phyloP scores from a whole-genome alignment of 768 basidiomycete genomes.

The Omphalotus guepiniiformis region DNA sequence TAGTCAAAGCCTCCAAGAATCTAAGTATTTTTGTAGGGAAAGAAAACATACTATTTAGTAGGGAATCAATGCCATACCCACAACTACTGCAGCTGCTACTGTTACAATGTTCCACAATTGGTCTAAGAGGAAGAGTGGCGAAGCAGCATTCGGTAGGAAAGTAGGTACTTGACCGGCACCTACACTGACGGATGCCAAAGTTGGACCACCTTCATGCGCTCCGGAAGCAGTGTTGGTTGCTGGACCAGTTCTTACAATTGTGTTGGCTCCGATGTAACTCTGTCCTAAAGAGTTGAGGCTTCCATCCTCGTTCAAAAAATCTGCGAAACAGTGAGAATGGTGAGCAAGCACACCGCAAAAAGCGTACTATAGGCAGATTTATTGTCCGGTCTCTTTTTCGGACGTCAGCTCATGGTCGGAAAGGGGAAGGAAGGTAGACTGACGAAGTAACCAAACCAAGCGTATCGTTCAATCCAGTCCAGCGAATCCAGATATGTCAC shows the following conservation, averaged over 20 bases:
- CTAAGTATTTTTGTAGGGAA: no score
- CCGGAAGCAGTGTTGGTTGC: conserved; percentile 8
- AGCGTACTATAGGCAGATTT: conserved; percentile 39
- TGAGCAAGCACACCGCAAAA: background rate
- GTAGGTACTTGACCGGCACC: conserved; percentile 8
- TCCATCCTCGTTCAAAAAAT: conserved; percentile 40
- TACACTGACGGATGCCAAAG: conserved; percentile 7
- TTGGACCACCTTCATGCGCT: conserved; percentile 4
- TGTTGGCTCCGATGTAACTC: conserved; percentile 43
- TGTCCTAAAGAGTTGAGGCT: conserved; percentile 41
- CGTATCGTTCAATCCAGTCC: conserved; percentile 57
- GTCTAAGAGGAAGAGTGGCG: no score
- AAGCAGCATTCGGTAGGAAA: conserved; percentile 1
- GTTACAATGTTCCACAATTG: no score
- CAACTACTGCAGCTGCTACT: no score
- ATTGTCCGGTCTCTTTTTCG: conserved; percentile 34
- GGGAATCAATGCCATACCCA: no score
- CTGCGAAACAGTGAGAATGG: conserved; percentile 21
- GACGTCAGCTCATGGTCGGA: background rate
- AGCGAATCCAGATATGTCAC: conserved; percentile 51
- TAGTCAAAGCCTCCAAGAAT: no score
- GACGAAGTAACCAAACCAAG: conserved; percentile 58
- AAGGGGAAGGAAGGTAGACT: conserved; percentile 17
- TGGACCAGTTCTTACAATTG: conserved; percentile 20
- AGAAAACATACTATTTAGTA: no score